Evolutionary conservation across 2,329 filamentous ascomycete genomes (phyloP), one percentile per base, ranked within the genome.

Genomic region (Colletotrichum tropicale): DNA sequence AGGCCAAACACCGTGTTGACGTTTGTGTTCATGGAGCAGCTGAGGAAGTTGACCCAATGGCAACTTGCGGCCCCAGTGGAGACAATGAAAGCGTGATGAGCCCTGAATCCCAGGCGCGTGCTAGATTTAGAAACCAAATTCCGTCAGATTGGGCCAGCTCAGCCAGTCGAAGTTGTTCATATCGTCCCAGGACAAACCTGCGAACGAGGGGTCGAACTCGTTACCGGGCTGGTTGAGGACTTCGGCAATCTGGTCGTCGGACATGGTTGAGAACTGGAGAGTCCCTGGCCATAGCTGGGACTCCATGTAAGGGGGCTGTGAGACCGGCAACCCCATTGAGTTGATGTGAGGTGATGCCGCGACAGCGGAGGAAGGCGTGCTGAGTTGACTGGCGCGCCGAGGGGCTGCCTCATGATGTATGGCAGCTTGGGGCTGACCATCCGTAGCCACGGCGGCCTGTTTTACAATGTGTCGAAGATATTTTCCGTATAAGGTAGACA

Each of bases 191-290:
- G 90, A 89, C 10, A 93, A 84, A 76, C 90, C 89, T 8, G 88
- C 87, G 73, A 91, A 87, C 4, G 86, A 87, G 2, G 88, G 86
- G 21, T 91, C 89, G 76, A 93, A 90, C 18, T 89, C 88, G 30
- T 91, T 89, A 6, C 89, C 91, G 1, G 91, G 90, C 76, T 91
- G 89, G 79, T 92, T 93, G 32, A 94, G 87, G 6, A 92, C 91
- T 77, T 93, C 91, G 7, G 91, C 88, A 62, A 94, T 92, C 80
- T 94, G 92, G 74, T 93, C 89, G 73, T 93, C 91, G 1, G 92
- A 94, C 93, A 94, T 94, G 36, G 91, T 87, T 4, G 91, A 93
- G 81, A 94, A 93, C 28, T 92, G 91, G 26, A 93, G 79, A 6
- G 90, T 87, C 75, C 91, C 89, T 0, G 86, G 81, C 86, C 88